phyloP scores from a whole-genome alignment of 2,329 filamentous ascomycete genomes.

The Didymosphaeria variabile region DNA sequence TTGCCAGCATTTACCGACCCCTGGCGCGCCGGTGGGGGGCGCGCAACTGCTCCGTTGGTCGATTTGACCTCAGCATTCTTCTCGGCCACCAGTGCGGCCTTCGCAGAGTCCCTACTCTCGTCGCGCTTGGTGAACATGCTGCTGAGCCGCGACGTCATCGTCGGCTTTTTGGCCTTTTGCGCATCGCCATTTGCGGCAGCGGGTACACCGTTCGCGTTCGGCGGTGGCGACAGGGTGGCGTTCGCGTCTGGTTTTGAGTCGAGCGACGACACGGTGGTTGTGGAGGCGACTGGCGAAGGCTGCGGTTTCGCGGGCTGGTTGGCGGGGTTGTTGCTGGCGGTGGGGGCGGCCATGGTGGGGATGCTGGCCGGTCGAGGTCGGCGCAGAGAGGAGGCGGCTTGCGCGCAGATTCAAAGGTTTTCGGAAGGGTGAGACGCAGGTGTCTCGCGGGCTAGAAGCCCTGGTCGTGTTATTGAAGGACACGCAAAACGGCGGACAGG shows the following conservation, averaged over 20 bases:
- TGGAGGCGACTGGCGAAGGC: conserved; percentile 44
- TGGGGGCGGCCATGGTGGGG: conserved; percentile 45
- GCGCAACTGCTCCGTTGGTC: conserved; percentile 37
- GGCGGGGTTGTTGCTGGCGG: conserved; percentile 38
- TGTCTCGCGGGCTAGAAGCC: conserved; percentile 53
- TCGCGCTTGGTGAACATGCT: conserved; percentile 48
- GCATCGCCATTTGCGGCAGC: conserved; percentile 34
- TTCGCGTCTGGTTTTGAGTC: conserved; percentile 48
- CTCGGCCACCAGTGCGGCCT: conserved; percentile 28
- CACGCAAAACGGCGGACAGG: conserved; percentile 49
- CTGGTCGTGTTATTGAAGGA: conserved; percentile 45
- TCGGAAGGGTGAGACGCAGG: conserved; percentile 43
- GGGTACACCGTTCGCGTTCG: conserved; percentile 22
- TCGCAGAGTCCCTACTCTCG: conserved; percentile 42
- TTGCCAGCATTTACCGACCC: conserved; percentile 40
- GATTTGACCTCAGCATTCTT: conserved; percentile 34
- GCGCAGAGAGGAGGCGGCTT: conserved; percentile 15
- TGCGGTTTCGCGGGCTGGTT: conserved; percentile 34
- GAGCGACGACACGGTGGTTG: conserved; percentile 49
- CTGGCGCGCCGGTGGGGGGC: conserved; percentile 42
- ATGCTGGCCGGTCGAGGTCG: conserved; percentile 21
- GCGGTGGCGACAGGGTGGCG: conserved; percentile 38
- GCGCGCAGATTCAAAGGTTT: conserved; percentile 5
- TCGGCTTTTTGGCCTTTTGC: conserved; percentile 51
- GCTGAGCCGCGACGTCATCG: conserved; percentile 54